Evolutionary conservation across 495 filamentous ascomycete genomes (phyloP).

Genomic region (Penicillium fimorum): DNA sequence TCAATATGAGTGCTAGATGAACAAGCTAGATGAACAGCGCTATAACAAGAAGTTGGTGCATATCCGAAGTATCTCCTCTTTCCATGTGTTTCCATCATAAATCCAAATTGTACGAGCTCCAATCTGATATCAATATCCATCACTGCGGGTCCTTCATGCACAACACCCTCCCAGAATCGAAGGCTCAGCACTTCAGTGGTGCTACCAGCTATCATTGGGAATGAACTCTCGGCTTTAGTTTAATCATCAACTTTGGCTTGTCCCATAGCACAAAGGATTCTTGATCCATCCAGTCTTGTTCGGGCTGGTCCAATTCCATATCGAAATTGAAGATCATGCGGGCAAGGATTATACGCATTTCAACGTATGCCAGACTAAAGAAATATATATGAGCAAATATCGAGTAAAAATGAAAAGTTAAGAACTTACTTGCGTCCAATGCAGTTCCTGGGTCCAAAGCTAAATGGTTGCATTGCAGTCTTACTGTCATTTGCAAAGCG

Average conservation of each 20-base stretch:
- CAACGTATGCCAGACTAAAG: conserved; percentile 42
- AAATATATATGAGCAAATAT: background rate
- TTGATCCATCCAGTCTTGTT: conserved; percentile 38
- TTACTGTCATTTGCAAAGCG: conserved; percentile 41
- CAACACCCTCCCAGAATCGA: background rate
- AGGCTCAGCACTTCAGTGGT: background rate
- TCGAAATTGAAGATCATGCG: conserved; percentile 48
- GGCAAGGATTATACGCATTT: conserved; percentile 43
- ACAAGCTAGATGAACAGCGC: background rate
- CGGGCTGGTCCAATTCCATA: conserved; percentile 23
- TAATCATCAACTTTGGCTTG: conserved; percentile 38
- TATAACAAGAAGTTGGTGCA: background rate
- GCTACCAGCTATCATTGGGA: background rate
- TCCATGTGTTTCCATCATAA: background rate
- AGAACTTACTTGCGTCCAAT: conserved; percentile 54
- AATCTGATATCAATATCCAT: background rate
- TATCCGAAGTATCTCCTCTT: background rate
- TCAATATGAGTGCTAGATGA: background rate
- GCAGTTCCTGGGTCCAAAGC: conserved; percentile 58
- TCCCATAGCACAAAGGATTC: conserved; percentile 38
- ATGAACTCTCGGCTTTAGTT: conserved; percentile 16
- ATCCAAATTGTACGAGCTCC: background rate
- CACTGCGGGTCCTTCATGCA: background rate
- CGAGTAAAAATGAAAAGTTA: background rate
- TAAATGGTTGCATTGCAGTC: conserved; percentile 53